A percentile compares a stretch with the other conserved stretches of the same genome.
phyloP scores from a whole-genome alignment of 2,329 filamentous ascomycete species.

The Botrytis deweyae region DNA sequence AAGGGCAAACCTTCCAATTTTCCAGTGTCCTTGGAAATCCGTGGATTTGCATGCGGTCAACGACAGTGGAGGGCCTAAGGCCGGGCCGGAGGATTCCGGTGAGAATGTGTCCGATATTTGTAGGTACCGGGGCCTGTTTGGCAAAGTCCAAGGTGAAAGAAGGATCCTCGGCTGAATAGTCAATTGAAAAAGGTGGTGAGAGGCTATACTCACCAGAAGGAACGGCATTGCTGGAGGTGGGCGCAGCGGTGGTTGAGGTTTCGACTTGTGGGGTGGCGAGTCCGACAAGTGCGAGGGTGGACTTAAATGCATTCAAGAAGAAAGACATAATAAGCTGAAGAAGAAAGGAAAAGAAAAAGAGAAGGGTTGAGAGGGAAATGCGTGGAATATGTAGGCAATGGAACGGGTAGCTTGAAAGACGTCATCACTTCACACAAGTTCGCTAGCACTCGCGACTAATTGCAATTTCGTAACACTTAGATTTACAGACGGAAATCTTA shows the following conservation, averaged over 20 bases:
- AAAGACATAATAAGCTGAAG: neutral
- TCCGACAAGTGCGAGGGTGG: neutral
- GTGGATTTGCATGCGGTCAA: neutral
- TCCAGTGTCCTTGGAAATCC: neutral
- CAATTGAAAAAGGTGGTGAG: neutral
- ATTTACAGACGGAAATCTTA: neutral
- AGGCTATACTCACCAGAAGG: neutral
- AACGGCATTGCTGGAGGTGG: constrained; percentile 9
- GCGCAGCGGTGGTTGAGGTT: constrained; percentile 2
- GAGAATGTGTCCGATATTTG: neutral
- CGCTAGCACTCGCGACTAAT: neutral
- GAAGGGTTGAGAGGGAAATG: neutral
- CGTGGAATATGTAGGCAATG: neutral
- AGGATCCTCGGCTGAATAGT: neutral
- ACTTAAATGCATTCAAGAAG: neutral
- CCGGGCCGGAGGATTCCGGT: constrained; percentile 1
- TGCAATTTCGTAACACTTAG: neutral
- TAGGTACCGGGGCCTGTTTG: neutral
- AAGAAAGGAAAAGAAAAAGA: neutral
- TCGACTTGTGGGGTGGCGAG: neutral
- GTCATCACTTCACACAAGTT: neutral
- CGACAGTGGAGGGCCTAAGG: neutral
- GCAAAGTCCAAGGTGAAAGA: neutral
- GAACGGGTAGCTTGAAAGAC: neutral
- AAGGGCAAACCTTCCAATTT: constrained; percentile 6